Percentiles rank a stretch among this genome's conserved stretches.
These are phyloP conservation scores for Aspergillus costaricaensis DNA, from an alignment of 2,329 filamentous ascomycete genomes.

Conservation along the genomic window DNA sequence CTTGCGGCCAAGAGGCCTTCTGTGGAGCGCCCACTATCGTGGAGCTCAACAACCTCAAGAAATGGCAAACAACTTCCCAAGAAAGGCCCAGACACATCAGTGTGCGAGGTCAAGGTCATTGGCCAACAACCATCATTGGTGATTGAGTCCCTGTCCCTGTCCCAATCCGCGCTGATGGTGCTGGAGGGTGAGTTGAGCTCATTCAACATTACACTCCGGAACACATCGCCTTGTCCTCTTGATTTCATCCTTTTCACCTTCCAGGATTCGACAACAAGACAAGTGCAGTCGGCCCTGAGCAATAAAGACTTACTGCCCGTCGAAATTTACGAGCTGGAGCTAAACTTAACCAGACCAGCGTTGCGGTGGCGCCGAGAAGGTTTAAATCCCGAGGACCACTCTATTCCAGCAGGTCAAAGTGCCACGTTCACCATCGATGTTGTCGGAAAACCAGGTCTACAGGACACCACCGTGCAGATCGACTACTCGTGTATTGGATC, in stretches of 20 bases:
- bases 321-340: conserved; percentile 83
- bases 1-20: conserved; percentile 58
- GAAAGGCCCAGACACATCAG: conserved; percentile 38
- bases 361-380: conserved; percentile 56
- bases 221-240: conserved; percentile 72
- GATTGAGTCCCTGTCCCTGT: conserved; percentile 73
- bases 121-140: conserved; percentile 74
- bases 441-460: conserved; percentile 81
- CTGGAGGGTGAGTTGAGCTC: conserved; percentile 81
- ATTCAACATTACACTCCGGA: conserved; percentile 79
- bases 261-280: conserved; percentile 79
- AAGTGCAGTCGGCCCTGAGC: conserved; percentile 71
- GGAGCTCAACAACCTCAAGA: conserved; percentile 44
- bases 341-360: conserved; percentile 74
- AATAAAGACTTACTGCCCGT: conserved; percentile 76
- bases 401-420: conserved; percentile 67
- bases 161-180: conserved; percentile 86
- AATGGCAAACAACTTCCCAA: conserved; percentile 36
- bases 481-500: conserved; percentile 83
- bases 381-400: conserved; percentile 51
- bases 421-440: conserved; percentile 80
- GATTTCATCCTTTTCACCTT: conserved; percentile 88
- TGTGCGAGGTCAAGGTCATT: conserved; percentile 69
- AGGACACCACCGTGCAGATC: conserved; percentile 75
- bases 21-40: conserved; percentile 50